A percentile compares a stretch with the other conserved stretches of the same genome.
Evolutionary conservation across 2,329 filamentous ascomycete species (phyloP).

Genomic region (Neocucurbitaria cava): DNA sequence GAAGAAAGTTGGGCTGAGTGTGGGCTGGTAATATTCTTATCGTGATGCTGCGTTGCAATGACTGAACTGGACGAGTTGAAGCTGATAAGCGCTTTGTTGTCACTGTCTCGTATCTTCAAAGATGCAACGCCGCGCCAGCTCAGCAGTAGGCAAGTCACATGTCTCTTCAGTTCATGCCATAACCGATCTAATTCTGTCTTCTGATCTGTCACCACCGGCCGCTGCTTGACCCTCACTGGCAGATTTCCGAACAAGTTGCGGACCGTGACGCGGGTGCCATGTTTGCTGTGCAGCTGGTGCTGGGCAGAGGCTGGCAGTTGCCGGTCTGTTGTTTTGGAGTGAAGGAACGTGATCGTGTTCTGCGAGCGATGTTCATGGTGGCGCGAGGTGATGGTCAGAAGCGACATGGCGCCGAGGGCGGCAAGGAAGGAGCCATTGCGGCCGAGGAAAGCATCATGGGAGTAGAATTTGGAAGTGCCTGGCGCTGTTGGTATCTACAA

Average conservation of each 20-base stretch:
- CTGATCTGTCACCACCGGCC: conserved; percentile 62
- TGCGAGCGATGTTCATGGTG: conserved; percentile 66
- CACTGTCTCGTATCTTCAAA: conserved; percentile 65
- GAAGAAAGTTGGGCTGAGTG: conserved; percentile 27
- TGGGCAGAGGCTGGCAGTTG: conserved; percentile 67
- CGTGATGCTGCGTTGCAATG: not conserved
- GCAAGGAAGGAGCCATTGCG: conserved; percentile 77
- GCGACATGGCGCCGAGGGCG: conserved; percentile 75
- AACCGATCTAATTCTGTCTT: conserved; percentile 64
- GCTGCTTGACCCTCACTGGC: conserved; percentile 87
- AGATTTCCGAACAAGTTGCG: conserved; percentile 87
- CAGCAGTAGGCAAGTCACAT: conserved; percentile 71
- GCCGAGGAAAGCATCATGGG: conserved; percentile 63
- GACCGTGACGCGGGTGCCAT: conserved; percentile 79
- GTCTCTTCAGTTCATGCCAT: conserved; percentile 69
- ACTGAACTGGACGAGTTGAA: conserved; percentile 25
- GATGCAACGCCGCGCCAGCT: conserved; percentile 67
- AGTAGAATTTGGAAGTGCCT: conserved; percentile 79
- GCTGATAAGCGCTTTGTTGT: conserved; percentile 48
- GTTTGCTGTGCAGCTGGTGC: conserved; percentile 61
- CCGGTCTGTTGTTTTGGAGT: conserved; percentile 69
- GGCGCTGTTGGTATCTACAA: conserved; percentile 14
- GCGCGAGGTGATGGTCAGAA: conserved; percentile 78
- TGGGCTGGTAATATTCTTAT: not conserved
- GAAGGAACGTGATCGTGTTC: conserved; percentile 73